These are phyloP conservation scores for Leccinum variicolor DNA, from an alignment of 768 basidiomycete species.

Conservation along the genomic window DNA sequence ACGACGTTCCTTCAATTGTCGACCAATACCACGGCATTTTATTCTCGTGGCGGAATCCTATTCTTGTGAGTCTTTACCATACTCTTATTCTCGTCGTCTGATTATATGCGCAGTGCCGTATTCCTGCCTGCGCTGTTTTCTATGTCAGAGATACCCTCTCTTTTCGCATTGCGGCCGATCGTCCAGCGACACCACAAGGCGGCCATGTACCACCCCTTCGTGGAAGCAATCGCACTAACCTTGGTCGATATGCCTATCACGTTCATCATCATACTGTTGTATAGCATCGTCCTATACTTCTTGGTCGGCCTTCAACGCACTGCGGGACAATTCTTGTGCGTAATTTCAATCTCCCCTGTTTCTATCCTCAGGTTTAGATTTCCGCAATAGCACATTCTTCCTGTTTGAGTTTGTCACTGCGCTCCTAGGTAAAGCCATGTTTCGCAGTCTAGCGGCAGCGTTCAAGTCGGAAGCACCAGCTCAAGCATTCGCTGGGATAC, in stretches of 20 bases:
- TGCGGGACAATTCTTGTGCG: constrained; percentile 66
- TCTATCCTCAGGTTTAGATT: constrained; percentile 5
- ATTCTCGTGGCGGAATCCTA: constrained; percentile 76
- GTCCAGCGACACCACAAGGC: constrained; percentile 40
- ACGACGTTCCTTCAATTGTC: constrained; percentile 47
- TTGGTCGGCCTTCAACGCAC: constrained; percentile 53
- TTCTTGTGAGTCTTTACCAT: constrained; percentile 57
- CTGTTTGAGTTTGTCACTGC: constrained; percentile 57
- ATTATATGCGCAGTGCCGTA: constrained; percentile 39
- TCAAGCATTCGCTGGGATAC: constrained; percentile 54
- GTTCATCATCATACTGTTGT: constrained; percentile 33
- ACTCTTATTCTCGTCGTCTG: background rate
- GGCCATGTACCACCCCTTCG: constrained; percentile 51
- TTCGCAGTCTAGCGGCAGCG: constrained; percentile 61
- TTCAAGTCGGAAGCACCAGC: constrained; percentile 60
- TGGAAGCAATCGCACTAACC: constrained; percentile 44
- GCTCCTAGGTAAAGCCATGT: constrained; percentile 71
- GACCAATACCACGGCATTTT: constrained; percentile 32
- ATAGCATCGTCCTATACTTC: constrained; percentile 52
- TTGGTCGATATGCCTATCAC: constrained; percentile 47
- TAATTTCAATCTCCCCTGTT: constrained; percentile 8
- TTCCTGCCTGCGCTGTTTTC: constrained; percentile 56
- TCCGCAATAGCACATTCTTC: constrained; percentile 46
- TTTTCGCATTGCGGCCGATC: constrained; percentile 45
- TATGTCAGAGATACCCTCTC: constrained; percentile 56